Evolutionary conservation across 306 rosid genomes (phyloP), one percentile per base, ranked within the genome.

Genomic region (Rubus idaeus): DNA sequence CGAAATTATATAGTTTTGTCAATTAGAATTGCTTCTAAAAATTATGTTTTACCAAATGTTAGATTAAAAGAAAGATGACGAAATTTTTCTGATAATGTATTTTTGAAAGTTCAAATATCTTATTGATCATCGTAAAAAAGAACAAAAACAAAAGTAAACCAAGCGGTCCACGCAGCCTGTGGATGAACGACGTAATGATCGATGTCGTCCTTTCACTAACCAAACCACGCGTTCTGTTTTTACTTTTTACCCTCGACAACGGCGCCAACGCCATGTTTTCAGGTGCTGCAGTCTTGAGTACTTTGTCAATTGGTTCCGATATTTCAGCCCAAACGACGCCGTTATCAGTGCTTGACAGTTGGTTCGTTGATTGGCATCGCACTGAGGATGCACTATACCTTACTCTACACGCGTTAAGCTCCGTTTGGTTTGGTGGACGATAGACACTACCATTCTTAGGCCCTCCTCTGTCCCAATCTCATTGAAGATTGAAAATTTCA

Each of bases 401-500:
- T 30, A 30, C 35, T 30, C 35, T 30, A 30, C 35, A 68, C 78
- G 83, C 75, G 83, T 75, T 40, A 30, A 70, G 16, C 62, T 83
- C 46, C 37, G 5, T 66, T 70, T 70, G 86, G 71, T 35, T 51
- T 11, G 56, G 5, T 12, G 60, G 44, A 37, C 7, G 61, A 69
- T 6, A 4, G 16, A 57, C 46, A n/a, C 70, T 35, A 23, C 83
- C 72, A 69, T 74, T 69, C 77, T 12, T 74, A 46, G 75, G 7
- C 56, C 12, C 49, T 45, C 62, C 64, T 44, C 65, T 55, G 55
- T 67, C 55, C 47, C 13, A 37, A 65, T 45, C 65, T 42, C 8
- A 66, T 73, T 73, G 62, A 42, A 7, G 49, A 45, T 30, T 4
- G 26, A 30, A 39, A 20, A 42, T 39, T 13, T 17, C 9, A 26